Conservation (phyloP, 2,329 filamentous ascomycete genomes). For the Fragosphaeria purpurea region DNA sequence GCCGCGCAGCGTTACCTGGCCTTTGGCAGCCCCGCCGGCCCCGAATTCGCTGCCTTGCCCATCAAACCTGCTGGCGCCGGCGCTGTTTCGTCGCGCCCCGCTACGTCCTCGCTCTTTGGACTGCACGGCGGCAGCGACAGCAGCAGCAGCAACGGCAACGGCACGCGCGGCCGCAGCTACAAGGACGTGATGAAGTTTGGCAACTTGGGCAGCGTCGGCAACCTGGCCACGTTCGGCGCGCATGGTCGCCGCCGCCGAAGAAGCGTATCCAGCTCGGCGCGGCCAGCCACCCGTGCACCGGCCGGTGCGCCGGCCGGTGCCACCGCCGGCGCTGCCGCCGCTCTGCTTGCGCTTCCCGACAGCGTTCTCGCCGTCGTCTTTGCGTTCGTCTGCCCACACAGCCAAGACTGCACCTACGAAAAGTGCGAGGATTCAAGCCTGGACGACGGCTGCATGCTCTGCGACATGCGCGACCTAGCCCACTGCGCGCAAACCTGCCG, state of each 20-base stretch:
- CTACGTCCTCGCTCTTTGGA: not conserved
- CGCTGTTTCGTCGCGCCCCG: slow-evolving; percentile 1
- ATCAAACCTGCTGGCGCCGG: slow-evolving; percentile 7
- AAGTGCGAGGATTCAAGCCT: slow-evolving; percentile 71
- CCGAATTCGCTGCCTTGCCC: not conserved
- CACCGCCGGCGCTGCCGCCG: slow-evolving; percentile 58
- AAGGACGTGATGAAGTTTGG: slow-evolving; percentile 6
- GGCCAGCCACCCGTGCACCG: slow-evolving; percentile 25
- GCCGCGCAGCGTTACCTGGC: slow-evolving; percentile 15
- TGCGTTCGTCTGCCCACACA: slow-evolving; percentile 72
- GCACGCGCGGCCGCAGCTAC: slow-evolving; percentile 3
- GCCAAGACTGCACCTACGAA: slow-evolving; percentile 65
- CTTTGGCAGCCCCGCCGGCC: slow-evolving; percentile 13
- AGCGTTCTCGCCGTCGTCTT: slow-evolving; percentile 71
- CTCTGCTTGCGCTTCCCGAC: slow-evolving; percentile 48
- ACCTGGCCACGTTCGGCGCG: not conserved
- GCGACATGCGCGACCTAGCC: slow-evolving; percentile 80
- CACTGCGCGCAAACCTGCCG: slow-evolving; percentile 67
- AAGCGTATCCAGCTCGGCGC: not conserved
- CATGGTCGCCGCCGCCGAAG: not conserved
- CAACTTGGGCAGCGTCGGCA: not conserved
- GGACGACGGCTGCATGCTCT: slow-evolving; percentile 82
- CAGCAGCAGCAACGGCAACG: not conserved
- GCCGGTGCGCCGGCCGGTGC: slow-evolving; percentile 41
- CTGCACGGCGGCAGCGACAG: not conserved